Conservation (phyloP, 108 stramenopile genomes). For the Nitzschia sp. region DNA sequence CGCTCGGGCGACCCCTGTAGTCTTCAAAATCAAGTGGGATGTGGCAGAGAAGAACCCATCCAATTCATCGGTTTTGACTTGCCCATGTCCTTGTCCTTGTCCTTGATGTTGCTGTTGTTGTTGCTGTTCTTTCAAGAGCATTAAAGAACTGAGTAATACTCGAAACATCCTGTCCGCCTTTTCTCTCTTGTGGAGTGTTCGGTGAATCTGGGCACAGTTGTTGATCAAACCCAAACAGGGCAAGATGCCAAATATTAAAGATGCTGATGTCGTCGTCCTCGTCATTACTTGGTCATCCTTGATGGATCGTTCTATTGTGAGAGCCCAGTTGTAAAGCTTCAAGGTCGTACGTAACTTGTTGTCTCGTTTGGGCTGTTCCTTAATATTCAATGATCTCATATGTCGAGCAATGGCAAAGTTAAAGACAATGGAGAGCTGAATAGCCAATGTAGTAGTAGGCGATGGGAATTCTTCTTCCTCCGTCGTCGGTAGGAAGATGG, state of each 20-base stretch:
- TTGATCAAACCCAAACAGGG: constrained; percentile 1
- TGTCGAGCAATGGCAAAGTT: background rate
- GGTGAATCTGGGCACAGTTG: constrained; percentile 2
- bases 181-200: background rate
- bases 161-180: background rate
- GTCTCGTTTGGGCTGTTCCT: background rate
- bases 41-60: background rate
- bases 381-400: background rate
- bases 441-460: background rate
- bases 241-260: background rate
- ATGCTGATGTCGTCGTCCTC: too few species aligned
- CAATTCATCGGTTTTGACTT: background rate
- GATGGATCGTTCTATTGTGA: background rate
- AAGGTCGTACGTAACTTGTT: background rate
- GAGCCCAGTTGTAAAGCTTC: background rate
- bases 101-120: too few species aligned
- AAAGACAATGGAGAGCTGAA: background rate
- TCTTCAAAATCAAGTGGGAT: background rate
- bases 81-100: too few species aligned
- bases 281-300: background rate
- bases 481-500: background rate
- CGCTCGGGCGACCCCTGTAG: background rate
- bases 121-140: background rate
- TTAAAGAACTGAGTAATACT: background rate
- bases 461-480: background rate